Evolutionary conservation across 306 rosid genomes (phyloP).

Genomic region (Corylus avellana): DNA sequence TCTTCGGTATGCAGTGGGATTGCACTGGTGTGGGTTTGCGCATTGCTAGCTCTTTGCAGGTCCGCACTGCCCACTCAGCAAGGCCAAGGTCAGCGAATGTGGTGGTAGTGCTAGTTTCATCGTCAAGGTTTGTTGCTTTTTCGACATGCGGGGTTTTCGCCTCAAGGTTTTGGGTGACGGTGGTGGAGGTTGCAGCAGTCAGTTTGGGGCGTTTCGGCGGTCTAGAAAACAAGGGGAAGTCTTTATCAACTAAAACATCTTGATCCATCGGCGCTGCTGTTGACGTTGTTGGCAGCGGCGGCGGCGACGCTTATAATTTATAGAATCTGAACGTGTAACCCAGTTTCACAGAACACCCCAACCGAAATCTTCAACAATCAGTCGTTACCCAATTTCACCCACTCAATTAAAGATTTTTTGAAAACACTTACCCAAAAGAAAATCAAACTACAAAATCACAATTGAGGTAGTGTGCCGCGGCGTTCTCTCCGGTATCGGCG

Average conservation of each 20-base stretch:
- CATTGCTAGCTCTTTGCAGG: slow-evolving; percentile 74
- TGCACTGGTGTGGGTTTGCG: slow-evolving; percentile 69
- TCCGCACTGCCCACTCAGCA: slow-evolving; percentile 61
- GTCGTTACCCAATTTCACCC: no score
- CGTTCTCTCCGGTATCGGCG: no score
- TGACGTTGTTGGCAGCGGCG: no score
- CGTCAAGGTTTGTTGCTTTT: slow-evolving; percentile 13
- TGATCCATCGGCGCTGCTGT: slow-evolving; percentile 31
- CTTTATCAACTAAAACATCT: slow-evolving; percentile 27
- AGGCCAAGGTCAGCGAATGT: slow-evolving; percentile 64
- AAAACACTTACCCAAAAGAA: no score
- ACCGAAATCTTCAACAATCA: no score
- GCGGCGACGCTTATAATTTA: no score
- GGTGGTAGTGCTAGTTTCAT: slow-evolving; percentile 15
- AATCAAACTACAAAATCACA: no score
- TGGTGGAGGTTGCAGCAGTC: not conserved
- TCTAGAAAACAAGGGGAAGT: slow-evolving; percentile 57
- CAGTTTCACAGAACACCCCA: no score
- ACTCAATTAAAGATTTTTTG: no score
- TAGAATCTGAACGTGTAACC: no score
- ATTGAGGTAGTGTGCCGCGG: no score
- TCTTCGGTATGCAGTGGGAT: slow-evolving; percentile 62
- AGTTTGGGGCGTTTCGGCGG: slow-evolving; percentile 27
- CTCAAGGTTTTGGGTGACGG: slow-evolving; percentile 2
- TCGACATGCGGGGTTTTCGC: slow-evolving; percentile 9